These are phyloP conservation scores for Secale cereale DNA, from an alignment of 176 grass and related monocot genomes.

Conservation along the genomic window DNA sequence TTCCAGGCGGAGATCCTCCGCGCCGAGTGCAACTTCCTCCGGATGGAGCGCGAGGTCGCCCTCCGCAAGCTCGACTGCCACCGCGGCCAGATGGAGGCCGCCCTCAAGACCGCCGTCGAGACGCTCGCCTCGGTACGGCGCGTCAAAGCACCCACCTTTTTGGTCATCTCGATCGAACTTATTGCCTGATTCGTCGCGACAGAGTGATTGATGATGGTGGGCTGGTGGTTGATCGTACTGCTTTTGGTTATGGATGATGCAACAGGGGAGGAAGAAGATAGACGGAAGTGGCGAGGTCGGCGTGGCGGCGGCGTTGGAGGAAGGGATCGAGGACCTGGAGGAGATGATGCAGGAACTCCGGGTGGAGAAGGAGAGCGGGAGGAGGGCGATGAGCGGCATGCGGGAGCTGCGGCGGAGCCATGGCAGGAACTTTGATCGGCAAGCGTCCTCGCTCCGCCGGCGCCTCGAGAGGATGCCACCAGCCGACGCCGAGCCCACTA, in stretches of 20 bases:
- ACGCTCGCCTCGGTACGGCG: slow-evolving; percentile 59
- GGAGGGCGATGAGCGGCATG: slow-evolving; percentile 14
- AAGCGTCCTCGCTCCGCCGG: slow-evolving; percentile 72
- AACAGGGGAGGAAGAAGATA: slow-evolving; percentile 82
- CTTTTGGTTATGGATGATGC: not conserved
- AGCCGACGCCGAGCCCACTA: slow-evolving; percentile 18
- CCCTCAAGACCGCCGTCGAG: slow-evolving; percentile 77
- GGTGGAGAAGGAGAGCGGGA: slow-evolving; percentile 57
- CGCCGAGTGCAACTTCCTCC: slow-evolving; percentile 90
- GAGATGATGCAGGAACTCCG: slow-evolving; percentile 69
- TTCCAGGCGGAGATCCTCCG: slow-evolving; percentile 97
- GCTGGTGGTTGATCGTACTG: not conserved
- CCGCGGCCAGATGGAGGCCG: slow-evolving; percentile 56
- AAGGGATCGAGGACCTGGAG: slow-evolving; percentile 70
- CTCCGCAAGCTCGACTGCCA: slow-evolving; percentile 78
- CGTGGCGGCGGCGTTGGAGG: slow-evolving; percentile 48
- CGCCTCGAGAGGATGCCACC: slow-evolving; percentile 66
- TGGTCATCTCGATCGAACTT: not conserved
- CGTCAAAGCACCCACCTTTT: not conserved
- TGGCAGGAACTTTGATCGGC: slow-evolving; percentile 80
- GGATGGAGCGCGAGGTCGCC: slow-evolving; percentile 84
- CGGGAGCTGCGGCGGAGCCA: slow-evolving; percentile 46
- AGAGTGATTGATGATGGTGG: not conserved
- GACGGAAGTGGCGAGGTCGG: slow-evolving; percentile 33
- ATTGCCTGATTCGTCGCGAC: not conserved